Conservation (phyloP, 805 yeast species). For the Hanseniaspora clermontiae region DNA sequence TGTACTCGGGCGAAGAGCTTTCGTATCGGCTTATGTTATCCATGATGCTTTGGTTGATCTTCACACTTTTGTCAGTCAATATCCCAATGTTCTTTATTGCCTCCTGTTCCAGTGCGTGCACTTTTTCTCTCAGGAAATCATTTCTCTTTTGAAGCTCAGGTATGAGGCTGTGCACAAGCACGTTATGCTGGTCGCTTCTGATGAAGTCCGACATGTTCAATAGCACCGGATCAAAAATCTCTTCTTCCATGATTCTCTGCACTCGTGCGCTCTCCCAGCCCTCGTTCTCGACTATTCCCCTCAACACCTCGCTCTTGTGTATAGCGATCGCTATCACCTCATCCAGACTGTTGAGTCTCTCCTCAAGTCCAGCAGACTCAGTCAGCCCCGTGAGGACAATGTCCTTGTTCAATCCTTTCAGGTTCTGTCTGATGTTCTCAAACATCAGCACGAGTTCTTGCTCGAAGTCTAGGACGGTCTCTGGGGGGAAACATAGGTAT, state of each 20-base stretch:
- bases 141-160: slow-evolving; percentile 21
- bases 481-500: slow-evolving; percentile 5
- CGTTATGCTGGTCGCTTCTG: background rate
- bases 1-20: background rate
- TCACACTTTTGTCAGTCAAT: slow-evolving; percentile 20
- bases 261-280: slow-evolving; percentile 1
- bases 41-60: slow-evolving; percentile 16
- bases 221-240: background rate
- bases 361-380: background rate
- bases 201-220: background rate
- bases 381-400: background rate
- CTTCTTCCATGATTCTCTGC: background rate
- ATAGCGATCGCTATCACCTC: slow-evolving; percentile 2
- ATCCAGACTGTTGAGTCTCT: slow-evolving; percentile 4
- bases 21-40: background rate
- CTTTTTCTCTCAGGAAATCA: slow-evolving; percentile 18
- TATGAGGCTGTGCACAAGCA: slow-evolving; percentile 10
- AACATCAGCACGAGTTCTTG: slow-evolving; percentile 1
- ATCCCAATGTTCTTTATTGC: slow-evolving; percentile 17
- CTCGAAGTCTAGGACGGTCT: background rate
- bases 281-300: background rate
- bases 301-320: background rate
- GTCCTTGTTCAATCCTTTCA: background rate
- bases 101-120: slow-evolving; percentile 20
- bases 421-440: background rate